Evolutionary conservation across 208 protist species (phyloP).

Genomic region (Vickermania spadyakhi): DNA sequence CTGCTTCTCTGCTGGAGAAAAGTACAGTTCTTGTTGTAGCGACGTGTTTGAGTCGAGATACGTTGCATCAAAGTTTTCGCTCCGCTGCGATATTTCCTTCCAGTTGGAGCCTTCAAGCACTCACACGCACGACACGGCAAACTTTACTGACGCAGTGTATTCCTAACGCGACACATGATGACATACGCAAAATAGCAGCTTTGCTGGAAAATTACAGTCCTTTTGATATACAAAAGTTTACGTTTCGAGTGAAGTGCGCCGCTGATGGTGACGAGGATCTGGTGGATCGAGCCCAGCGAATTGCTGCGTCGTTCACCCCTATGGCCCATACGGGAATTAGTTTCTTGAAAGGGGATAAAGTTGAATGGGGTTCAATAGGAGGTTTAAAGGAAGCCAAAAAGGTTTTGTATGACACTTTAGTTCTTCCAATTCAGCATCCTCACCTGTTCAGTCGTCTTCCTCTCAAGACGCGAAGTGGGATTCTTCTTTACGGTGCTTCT

Average conservation of each 20-base stretch:
- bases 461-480: slow-evolving; percentile 84
- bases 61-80: slow-evolving; percentile 52
- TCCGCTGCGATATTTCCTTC: slow-evolving; percentile 54
- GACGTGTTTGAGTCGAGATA: slow-evolving; percentile 54
- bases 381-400: slow-evolving; percentile 91
- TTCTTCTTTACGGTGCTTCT: slow-evolving; percentile 90
- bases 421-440: slow-evolving; percentile 91
- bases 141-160: slow-evolving; percentile 53
- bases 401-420: slow-evolving; percentile 91
- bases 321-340: slow-evolving; percentile 77
- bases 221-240: slow-evolving; percentile 66
- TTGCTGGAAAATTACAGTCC: slow-evolving; percentile 87
- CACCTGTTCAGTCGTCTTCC: slow-evolving; percentile 86
- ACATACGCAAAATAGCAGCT: slow-evolving; percentile 23
- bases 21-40: slow-evolving; percentile 56
- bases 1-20: slow-evolving; percentile 3
- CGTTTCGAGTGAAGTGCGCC: slow-evolving; percentile 25
- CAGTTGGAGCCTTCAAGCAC: slow-evolving; percentile 44
- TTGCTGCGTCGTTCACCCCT: slow-evolving; percentile 48
- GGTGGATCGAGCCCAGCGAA: slow-evolving; percentile 17
- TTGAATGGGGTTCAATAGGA: slow-evolving; percentile 78
- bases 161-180: slow-evolving; percentile 12
- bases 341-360: slow-evolving; percentile 63
- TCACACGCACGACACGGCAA: slow-evolving; percentile 35
- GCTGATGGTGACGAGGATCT: slow-evolving; percentile 12